Evolutionary conservation across 768 basidiomycete genomes (phyloP), one percentile per base, ranked within the genome.

Genomic region (Leucocoprinus leucothites): DNA sequence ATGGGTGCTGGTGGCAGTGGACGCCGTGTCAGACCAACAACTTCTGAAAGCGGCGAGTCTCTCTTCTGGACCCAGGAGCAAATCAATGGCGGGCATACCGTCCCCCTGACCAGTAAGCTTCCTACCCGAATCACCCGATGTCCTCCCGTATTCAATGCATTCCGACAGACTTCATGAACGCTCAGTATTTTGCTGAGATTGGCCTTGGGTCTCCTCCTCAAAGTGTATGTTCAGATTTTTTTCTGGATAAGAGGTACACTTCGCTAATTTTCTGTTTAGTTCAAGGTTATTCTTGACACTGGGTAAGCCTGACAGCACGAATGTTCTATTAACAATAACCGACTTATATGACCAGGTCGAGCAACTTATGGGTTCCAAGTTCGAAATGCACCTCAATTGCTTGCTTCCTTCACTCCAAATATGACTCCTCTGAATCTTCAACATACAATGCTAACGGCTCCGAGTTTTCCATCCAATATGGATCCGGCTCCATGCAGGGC

Each of bases 401-500:
- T 8, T 94, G 92, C 72, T 94, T 93, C 86, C 82, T 98, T 26
- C 97, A 99, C 65, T 65, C 82, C 65, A 98, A 97, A 77, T 98
- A 97, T 67, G 88, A 97, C 60, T 85, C 90, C 1, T 65, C 71
- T 11, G 58, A 79, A 0, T 99, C 97, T 0, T 84, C 86, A 1
- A 84, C 94, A 0, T 86, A 96, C 84, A 91, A 90, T 73, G 78
- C 83, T 61, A 99, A 98, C 70, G 96, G 94, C 4, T 77, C 91
- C 45, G 75, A 80, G 4, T 98, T 99, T 64, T 82, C 86, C 41
- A 99, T 98, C 61, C 89, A 84, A 59, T 98, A 98, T 66, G 97
- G 97, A 13, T 89, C 93, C 26, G 97, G 97, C 22, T 94, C 94
- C 1, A 93, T 99, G 86, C 87, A 97, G 67, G 97, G 97, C 53